Conservation (phyloP, 257 asterid species). For the Solanum sparsipilum region DNA sequence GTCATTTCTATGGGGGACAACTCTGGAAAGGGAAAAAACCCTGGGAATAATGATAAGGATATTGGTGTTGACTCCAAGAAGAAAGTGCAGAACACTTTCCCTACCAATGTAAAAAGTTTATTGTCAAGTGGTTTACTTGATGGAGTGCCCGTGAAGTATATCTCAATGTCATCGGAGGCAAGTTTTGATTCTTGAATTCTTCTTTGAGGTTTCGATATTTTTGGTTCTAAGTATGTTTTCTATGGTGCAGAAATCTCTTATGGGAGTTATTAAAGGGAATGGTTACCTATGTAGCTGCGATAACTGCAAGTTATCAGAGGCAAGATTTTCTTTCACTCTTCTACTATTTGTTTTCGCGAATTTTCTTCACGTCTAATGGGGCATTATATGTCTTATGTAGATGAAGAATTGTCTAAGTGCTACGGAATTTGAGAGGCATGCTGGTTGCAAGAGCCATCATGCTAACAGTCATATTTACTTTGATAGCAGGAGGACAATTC, state of each 20-base stretch:
- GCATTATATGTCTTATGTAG: conserved; percentile 17
- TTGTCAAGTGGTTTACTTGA: conserved; percentile 75
- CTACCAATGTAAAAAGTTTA: conserved; percentile 62
- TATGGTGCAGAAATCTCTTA: conserved; percentile 48
- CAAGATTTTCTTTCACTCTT: not conserved
- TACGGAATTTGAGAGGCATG: conserved; percentile 72
- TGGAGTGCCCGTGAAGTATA: conserved; percentile 86
- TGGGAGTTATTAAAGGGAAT: conserved; percentile 57
- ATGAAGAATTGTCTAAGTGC: conserved; percentile 21
- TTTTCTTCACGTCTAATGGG: not conserved
- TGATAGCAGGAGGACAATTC: conserved; percentile 64
- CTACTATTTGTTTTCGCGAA: too few species aligned
- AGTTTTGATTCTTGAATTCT: conserved; percentile 4
- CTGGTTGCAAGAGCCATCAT: conserved; percentile 75
- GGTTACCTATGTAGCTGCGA: conserved; percentile 66
- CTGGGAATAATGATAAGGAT: not conserved
- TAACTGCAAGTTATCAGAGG: conserved; percentile 30
- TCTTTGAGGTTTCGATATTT: not conserved
- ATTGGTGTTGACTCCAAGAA: not conserved
- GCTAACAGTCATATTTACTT: conserved; percentile 75
- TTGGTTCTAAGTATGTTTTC: not conserved
- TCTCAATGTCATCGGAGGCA: conserved; percentile 87
- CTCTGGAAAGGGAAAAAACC: not conserved
- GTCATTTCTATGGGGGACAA: not conserved
- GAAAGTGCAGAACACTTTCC: conserved; percentile 32